Conservation (phyloP, 306 rosid species). For the Vigna hirtella region DNA sequence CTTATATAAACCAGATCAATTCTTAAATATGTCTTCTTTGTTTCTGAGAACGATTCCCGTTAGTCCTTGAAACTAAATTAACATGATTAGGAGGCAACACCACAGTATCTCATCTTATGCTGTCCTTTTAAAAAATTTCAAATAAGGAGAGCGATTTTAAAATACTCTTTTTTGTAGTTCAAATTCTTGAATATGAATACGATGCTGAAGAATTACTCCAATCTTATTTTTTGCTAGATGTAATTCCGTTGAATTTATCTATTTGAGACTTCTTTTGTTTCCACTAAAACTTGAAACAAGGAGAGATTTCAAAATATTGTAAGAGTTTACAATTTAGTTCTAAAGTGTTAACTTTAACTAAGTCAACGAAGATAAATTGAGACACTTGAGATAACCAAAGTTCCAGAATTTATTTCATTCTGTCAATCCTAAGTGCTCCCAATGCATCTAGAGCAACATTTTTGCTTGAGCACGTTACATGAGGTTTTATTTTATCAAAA, state of each 20-base stretch:
- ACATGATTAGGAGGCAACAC: constrained; percentile 25
- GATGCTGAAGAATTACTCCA: background rate
- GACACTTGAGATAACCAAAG: background rate
- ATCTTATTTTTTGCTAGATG: too few relatives aligned
- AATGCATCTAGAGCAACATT: constrained; percentile 4
- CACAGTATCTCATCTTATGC: constrained; percentile 13
- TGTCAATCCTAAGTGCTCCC: background rate
- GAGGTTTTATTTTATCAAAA: background rate
- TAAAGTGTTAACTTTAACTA: background rate
- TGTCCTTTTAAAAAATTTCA: background rate
- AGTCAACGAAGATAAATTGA: background rate
- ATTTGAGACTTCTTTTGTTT: background rate
- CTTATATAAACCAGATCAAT: constrained; percentile 64
- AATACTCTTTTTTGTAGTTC: background rate
- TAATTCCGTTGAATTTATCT: background rate
- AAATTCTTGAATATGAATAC: too few relatives aligned
- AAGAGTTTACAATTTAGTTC: background rate
- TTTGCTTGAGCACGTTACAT: background rate
- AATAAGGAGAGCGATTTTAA: background rate
- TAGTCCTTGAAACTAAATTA: constrained; percentile 13
- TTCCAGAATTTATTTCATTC: background rate
- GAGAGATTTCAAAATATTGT: background rate
- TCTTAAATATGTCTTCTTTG: constrained; percentile 35
- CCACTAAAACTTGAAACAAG: background rate
- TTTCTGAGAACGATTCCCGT: background rate